These are phyloP conservation scores for Secale cereale DNA, from an alignment of 176 grass and related monocot species.

Conservation along the genomic window DNA sequence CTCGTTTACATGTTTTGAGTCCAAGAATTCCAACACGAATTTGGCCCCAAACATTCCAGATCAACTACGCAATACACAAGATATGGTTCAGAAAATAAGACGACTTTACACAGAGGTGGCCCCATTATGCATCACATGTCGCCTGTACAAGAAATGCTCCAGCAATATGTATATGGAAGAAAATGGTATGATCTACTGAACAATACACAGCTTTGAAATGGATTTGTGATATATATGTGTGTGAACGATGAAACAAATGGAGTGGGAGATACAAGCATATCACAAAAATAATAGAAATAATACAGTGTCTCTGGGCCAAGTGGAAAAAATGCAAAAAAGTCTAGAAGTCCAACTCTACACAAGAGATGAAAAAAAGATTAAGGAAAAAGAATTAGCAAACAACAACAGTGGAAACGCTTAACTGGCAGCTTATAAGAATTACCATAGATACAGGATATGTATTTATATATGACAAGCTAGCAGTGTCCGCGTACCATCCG, in stretches of 20 bases:
- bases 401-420: conserved; percentile 33
- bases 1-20: not conserved
- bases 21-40: not conserved
- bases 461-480: conserved; percentile 60
- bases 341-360: conserved; percentile 48
- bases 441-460: conserved; percentile 56
- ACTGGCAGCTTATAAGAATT: conserved; percentile 56
- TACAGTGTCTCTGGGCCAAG: conserved; percentile 21
- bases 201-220: not conserved
- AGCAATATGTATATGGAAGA: conserved; percentile 14
- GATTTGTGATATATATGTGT: conserved; percentile 42
- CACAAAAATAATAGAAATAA: conserved; percentile 43
- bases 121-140: not conserved
- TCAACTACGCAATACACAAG: not conserved
- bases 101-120: not conserved
- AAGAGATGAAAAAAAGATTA: conserved; percentile 24
- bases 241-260: conserved; percentile 15
- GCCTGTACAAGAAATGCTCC: not conserved
- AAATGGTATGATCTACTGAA: not conserved
- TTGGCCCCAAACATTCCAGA: not conserved
- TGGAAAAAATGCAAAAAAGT: conserved; percentile 20
- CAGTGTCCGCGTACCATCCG: conserved; percentile 31
- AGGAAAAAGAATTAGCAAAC: conserved; percentile 46
- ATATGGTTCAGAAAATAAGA: not conserved
- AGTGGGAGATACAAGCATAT: conserved; percentile 43